Evolutionary conservation across 345 rosid genomes (phyloP).

Genomic region (Pugionium dolabratum): DNA sequence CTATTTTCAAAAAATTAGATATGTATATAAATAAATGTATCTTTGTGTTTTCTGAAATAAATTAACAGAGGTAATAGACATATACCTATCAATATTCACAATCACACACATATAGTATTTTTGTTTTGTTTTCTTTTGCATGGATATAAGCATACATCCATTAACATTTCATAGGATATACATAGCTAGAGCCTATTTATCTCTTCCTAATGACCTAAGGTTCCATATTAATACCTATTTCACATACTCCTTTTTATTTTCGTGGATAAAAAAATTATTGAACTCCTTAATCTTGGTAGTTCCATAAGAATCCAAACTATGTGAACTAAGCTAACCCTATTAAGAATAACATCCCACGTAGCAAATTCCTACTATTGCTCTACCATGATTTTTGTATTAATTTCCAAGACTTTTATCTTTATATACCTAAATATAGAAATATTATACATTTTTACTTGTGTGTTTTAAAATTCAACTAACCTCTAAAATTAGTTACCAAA

Average conservation of each 20-base stretch:
- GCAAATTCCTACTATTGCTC: no score
- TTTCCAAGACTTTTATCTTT: no score
- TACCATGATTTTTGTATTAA: no score
- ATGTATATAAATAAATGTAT: not conserved
- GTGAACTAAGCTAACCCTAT: no score
- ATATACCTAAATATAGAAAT: no score
- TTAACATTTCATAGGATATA: slow-evolving; percentile 16
- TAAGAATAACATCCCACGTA: no score
- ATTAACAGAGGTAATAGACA: slow-evolving; percentile 6
- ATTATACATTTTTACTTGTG: not conserved
- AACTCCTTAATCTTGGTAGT: no score
- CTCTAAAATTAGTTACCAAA: not conserved
- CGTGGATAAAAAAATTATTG: no score
- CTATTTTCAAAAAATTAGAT: not conserved
- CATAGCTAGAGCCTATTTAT: no score
- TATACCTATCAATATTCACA: not conserved
- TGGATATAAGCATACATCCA: slow-evolving; percentile 10
- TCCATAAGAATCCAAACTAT: no score
- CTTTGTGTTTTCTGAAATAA: slow-evolving; percentile 5
- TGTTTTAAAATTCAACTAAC: slow-evolving; percentile 4
- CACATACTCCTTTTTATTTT: no score
- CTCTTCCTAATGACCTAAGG: slow-evolving; percentile 4
- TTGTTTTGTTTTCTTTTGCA: slow-evolving; percentile 9
- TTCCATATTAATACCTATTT: no score
- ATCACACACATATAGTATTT: not conserved